Conservation (phyloP, 805 yeast genomes). For the Monosporozyma solicola region DNA sequence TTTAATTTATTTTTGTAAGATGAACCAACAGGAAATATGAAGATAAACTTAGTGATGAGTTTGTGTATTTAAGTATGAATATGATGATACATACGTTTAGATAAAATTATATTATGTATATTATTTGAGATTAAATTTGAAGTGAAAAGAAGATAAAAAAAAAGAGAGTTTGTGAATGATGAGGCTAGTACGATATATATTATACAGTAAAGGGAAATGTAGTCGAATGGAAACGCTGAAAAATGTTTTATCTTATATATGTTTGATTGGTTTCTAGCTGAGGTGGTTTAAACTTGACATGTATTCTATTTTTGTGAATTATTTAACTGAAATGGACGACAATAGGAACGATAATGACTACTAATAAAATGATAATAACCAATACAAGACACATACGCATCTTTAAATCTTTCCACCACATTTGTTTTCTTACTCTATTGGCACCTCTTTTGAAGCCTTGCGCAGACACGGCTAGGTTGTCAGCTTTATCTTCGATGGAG, state of each 20-base stretch:
- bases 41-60: background rate
- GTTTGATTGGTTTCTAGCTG: no score
- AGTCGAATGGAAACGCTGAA: no score
- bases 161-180: background rate
- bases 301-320: background rate
- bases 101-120: no score
- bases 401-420: slow-evolving; percentile 99
- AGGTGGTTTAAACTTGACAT: no score
- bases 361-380: slow-evolving; percentile 68
- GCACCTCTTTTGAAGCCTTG: slow-evolving; percentile 95
- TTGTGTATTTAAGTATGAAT: background rate
- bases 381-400: slow-evolving; percentile 85
- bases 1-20: no score
- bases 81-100: background rate
- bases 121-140: background rate
- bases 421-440: slow-evolving; percentile 91
- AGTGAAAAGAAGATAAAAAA: background rate
- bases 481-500: slow-evolving; percentile 86
- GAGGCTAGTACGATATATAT: background rate
- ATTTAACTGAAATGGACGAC: slow-evolving; percentile 68
- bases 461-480: slow-evolving; percentile 83
- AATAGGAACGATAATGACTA: slow-evolving; percentile 86
- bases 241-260: no score
- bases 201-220: background rate
- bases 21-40: background rate